Evolutionary conservation across 2,329 filamentous ascomycete genomes (phyloP).

Genomic region (Neonectria faginata): DNA sequence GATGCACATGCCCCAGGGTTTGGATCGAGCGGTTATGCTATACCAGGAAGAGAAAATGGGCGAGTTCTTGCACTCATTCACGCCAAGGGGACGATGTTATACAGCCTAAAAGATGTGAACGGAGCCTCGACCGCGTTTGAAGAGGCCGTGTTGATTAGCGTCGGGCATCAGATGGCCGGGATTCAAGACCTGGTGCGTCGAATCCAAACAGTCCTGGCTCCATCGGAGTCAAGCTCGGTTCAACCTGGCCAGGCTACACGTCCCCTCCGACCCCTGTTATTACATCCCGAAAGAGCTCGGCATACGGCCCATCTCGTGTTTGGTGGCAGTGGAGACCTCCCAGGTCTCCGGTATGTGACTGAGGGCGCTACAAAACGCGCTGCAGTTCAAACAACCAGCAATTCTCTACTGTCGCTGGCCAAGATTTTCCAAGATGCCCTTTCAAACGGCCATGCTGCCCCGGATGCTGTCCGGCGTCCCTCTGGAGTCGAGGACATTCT

Average conservation of each 20-base stretch:
- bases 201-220: constrained; percentile 77
- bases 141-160: constrained; percentile 90
- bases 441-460: constrained; percentile 74
- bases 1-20: constrained; percentile 44
- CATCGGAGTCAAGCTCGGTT: constrained; percentile 30
- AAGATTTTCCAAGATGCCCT: constrained; percentile 99
- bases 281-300: constrained; percentile 86
- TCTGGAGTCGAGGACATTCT: constrained; percentile 91
- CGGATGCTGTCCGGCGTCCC: constrained; percentile 68
- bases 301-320: constrained; percentile 88
- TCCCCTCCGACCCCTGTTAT: constrained; percentile 69
- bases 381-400: constrained; percentile 92
- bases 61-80: constrained; percentile 94
- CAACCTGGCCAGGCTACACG: constrained; percentile 22
- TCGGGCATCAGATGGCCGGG: constrained; percentile 75
- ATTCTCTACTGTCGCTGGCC: constrained; percentile 90
- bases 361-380: constrained; percentile 80
- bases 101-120: constrained; percentile 84
- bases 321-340: constrained; percentile 77
- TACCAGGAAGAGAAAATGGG: constrained; percentile 89
- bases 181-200: constrained; percentile 83
- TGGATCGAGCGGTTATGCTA: constrained; percentile 74
- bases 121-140: constrained; percentile 91
- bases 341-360: constrained; percentile 77
- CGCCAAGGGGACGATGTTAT: constrained; percentile 98